These are phyloP conservation scores for Euclidium syriacum DNA, from an alignment of 345 rosid species.

Conservation along the genomic window DNA sequence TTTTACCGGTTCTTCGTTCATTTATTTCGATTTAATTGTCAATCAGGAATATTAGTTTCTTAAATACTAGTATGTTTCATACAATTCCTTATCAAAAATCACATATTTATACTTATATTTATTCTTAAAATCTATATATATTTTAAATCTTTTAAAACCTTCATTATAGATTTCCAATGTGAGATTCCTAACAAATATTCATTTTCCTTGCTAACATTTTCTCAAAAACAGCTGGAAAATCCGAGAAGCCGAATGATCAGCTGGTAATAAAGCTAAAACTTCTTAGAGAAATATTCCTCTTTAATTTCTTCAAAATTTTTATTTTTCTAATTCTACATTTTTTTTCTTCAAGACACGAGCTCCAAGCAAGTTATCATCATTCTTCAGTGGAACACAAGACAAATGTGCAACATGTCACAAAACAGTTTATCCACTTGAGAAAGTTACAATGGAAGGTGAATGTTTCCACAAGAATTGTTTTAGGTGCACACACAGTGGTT, in stretches of 20 bases:
- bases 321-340: background rate
- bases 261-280: conserved; percentile 38
- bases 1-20: no score
- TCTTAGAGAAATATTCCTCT: background rate
- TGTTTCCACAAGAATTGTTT: conserved; percentile 89
- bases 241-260: conserved; percentile 49
- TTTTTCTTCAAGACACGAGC: conserved; percentile 50
- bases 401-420: conserved; percentile 81
- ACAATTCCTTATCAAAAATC: no score
- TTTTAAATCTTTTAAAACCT: no score
- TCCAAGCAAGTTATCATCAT: conserved; percentile 71
- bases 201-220: background rate
- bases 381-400: conserved; percentile 95
- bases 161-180: no score
- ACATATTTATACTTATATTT: no score
- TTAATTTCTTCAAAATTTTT: background rate
- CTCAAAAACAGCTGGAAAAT: conserved; percentile 36
- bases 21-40: no score
- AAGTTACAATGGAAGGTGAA: conserved; percentile 84
- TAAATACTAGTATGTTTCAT: no score
- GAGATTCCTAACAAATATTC: no score
- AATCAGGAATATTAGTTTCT: no score
- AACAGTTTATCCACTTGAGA: conserved; percentile 94
- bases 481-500: conserved; percentile 84
- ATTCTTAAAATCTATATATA: no score